Evolutionary conservation across 75 land plant genomes (phyloP), one percentile per base, ranked within the genome.

Genomic region (Chamaecyparis obtusa): DNA sequence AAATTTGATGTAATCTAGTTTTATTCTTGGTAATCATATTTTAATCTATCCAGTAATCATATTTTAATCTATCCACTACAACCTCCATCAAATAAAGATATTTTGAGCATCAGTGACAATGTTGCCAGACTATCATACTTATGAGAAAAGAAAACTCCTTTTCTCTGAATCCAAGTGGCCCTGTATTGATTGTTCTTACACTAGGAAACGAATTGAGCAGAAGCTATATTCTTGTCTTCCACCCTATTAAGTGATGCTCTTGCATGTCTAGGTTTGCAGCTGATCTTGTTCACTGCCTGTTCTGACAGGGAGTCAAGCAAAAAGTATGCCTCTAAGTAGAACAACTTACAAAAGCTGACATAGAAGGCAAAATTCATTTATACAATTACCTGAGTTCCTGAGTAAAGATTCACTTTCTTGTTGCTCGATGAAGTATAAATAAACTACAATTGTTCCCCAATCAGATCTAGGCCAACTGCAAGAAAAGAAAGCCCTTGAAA

Each of bases 401-500:
- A n/a, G n/a, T n/a, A n/a, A n/a, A n/a, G n/a, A n/a, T n/a, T n/a
- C n/a, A 54, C 60, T 19, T 17, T 88, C 90, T 89, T 93, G 94
- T 89, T 93, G 92, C 39, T 92, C 94, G 83, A 93, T 93, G n/a
- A 93, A 84, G 71, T 95, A 91, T 46, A 96, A 88, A n/a, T 96
- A 97, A 7, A 94, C 95, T 67, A 95, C 86, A 32, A 0, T 89
- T 93, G 94, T 89, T 93, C 94, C 37, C 94, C 94, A 85, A 93
- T 93, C 39, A 93, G 88, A 75, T 95, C 92, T 37, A 96, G 89
- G 39, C 97, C 98, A 7, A 95, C 95, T 67, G 93, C 86, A 32
- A 94, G 86, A 85, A 92, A 97, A 1, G 97, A 90, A 41, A 97
- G 51, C 4, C 97, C 99, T 84, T 97, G 99, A 72, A 95, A 95